These are phyloP conservation scores for Thraustochytrium sp. DNA, from an alignment of 352 stramenopile species.

Conservation along the genomic window DNA sequence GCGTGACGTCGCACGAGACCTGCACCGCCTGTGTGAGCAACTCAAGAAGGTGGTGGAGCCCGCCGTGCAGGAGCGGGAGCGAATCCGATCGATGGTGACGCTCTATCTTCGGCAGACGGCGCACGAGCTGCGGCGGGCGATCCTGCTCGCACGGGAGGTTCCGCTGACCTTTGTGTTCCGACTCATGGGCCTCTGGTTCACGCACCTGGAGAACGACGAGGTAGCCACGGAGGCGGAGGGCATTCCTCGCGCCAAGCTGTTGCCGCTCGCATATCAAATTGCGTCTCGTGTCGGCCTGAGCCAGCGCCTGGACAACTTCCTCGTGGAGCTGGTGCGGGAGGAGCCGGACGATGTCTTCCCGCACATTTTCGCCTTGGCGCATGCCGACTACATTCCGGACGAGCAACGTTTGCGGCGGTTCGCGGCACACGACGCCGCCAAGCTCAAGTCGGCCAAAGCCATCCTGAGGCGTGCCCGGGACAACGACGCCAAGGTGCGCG, in stretches of 20 bases:
- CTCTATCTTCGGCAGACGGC: background rate
- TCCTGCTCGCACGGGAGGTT: background rate
- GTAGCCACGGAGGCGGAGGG: background rate
- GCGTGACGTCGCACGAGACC: background rate
- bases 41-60: conserved; percentile 18
- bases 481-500: background rate
- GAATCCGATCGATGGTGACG: background rate
- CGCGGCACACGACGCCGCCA: background rate
- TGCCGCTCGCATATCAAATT: conserved; percentile 31
- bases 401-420: background rate
- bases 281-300: conserved; percentile 25
- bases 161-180: conserved; percentile 7
- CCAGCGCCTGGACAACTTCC: background rate
- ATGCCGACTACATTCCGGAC: background rate
- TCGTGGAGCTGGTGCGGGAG: background rate
- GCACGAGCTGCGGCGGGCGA: background rate
- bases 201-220: background rate
- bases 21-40: background rate
- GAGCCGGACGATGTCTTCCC: background rate
- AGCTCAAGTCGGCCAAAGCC: background rate
- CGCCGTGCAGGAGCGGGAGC: background rate
- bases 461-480: background rate
- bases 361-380: conserved; percentile 4
- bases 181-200: conserved; percentile 33
- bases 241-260: background rate